Evolutionary conservation across 208 protist genomes (phyloP).

Genomic region (Acanthamoeba polyphaga): DNA sequence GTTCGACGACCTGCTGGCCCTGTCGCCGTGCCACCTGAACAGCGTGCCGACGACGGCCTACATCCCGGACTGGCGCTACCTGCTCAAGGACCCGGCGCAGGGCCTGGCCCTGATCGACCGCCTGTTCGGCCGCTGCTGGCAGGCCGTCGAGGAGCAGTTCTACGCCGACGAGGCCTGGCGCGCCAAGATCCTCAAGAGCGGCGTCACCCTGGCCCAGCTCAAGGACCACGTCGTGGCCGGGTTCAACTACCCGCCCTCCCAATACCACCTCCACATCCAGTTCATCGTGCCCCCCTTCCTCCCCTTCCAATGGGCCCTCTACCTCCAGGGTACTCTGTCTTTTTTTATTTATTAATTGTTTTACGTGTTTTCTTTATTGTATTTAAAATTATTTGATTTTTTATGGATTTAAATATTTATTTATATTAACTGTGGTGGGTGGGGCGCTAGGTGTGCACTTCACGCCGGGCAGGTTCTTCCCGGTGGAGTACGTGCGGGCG

Average conservation of each 20-base stretch:
- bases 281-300: conserved; percentile 90
- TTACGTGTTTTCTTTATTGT: not conserved
- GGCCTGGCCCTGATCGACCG: conserved; percentile 69
- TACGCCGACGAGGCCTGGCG: conserved; percentile 67
- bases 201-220: not conserved
- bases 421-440: too few relatives aligned
- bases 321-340: conserved; percentile 72
- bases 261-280: conserved; percentile 92
- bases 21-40: conserved; percentile 89
- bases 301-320: conserved; percentile 90
- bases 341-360: not conserved
- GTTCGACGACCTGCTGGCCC: conserved; percentile 90
- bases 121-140: conserved; percentile 49
- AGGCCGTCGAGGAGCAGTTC: conserved; percentile 73
- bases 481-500: conserved; percentile 85
- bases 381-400: too few relatives aligned
- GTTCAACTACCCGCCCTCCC: conserved; percentile 92
- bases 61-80: conserved; percentile 89
- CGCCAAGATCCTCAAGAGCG: conserved; percentile 53
- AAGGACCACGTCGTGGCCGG: conserved; percentile 82
- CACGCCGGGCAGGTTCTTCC: conserved; percentile 90
- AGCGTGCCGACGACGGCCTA: conserved; percentile 83
- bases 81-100: conserved; percentile 82
- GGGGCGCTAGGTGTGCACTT: conserved; percentile 88
- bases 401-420: too few relatives aligned